Conservation (phyloP, 2,329 filamentous ascomycete genomes). For the Didymella exigua region DNA sequence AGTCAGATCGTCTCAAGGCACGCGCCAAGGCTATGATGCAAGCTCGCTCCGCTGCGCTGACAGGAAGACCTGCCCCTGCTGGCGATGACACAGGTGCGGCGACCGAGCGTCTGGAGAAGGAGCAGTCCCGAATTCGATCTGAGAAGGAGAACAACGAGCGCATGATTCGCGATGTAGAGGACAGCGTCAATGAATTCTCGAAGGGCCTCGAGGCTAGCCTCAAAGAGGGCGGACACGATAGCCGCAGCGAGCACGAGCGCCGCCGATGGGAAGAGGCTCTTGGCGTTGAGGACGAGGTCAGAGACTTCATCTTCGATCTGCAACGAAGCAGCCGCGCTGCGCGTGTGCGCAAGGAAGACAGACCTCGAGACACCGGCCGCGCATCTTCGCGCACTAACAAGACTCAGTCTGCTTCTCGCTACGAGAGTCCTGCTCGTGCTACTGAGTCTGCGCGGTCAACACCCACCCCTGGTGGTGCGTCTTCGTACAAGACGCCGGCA, state of each 20-base stretch:
- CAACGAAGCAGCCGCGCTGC: slow-evolving; percentile 83
- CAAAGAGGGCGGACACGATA: slow-evolving; percentile 77
- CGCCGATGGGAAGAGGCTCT: slow-evolving; percentile 95
- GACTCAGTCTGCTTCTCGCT: slow-evolving; percentile 46
- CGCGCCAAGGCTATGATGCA: slow-evolving; percentile 99
- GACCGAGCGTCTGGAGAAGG: slow-evolving; percentile 84
- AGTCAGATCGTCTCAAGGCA: slow-evolving; percentile 92
- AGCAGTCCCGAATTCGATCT: slow-evolving; percentile 77
- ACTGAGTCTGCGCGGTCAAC: slow-evolving; percentile 61
- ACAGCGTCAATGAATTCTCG: slow-evolving; percentile 89
- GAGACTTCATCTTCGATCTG: slow-evolving; percentile 96
- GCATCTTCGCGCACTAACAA: slow-evolving; percentile 51
- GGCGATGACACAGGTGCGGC: slow-evolving; percentile 76
- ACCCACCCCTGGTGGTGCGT: slow-evolving; percentile 62
- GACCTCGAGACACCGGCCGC: slow-evolving; percentile 42
- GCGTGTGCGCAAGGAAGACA: slow-evolving; percentile 66
- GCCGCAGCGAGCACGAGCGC: slow-evolving; percentile 83
- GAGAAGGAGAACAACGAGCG: slow-evolving; percentile 94
- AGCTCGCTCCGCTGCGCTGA: slow-evolving; percentile 88
- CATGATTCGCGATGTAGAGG: slow-evolving; percentile 96
- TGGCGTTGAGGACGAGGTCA: slow-evolving; percentile 94
- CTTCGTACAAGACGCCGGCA: slow-evolving; percentile 86
- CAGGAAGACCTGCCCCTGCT: slow-evolving; percentile 78
- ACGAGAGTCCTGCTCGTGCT: slow-evolving; percentile 57
- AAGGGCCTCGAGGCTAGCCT: slow-evolving; percentile 83